Base-by-base conservation (phyloP, 352 stramenopile genomes). In the Phytophthora agathidicida region DNA sequence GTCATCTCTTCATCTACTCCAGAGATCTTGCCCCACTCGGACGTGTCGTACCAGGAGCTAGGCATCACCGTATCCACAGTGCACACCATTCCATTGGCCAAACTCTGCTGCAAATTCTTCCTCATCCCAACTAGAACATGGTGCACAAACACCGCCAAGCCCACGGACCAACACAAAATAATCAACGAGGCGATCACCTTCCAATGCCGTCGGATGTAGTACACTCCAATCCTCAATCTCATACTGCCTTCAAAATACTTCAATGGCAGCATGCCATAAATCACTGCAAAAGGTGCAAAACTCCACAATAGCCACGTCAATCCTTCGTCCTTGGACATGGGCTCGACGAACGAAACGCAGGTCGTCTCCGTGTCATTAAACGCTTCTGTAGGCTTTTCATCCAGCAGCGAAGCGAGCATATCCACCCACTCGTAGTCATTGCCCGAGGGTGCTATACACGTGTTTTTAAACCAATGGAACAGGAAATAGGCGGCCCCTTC, bases 151-250 rank as follows among this genome's bases (percentile, higher is more conserved):
- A 94, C 69, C n/a, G 79, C 65, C 0, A 88, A 45, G 0, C 80
- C 82, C 14, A 91, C 66, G 0, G 75, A 76, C 80, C 82, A 94
- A 37, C 86, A 72, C 30, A 91, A 38, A 22, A 91, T 51, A 48
- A 94, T 88, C 13, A 88, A 20, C 16, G 80, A 76, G 0, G 77
- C 77, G 46, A 91, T 81, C 4, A 77, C 58, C 45, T 94, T 94
- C 85, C 85, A 94, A 38, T 78, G 73, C 0, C 82, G 71, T 22
- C 85, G 85, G 22, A 90, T 77, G 47, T 85, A 90, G 36, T 93
- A 93, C 17, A 93, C 77, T 10, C 75, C 78, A 45, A 89, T 88
- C 14, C 83, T 62, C 8, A 93, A 54, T 11, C 77, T 66, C 77
- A 89, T 88, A 23, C 68, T 86, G 19, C 68, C 68, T 62, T 89